Base-by-base conservation (phyloP, 2,329 filamentous ascomycete genomes). In the Ophiosphaerella korrae region DNA sequence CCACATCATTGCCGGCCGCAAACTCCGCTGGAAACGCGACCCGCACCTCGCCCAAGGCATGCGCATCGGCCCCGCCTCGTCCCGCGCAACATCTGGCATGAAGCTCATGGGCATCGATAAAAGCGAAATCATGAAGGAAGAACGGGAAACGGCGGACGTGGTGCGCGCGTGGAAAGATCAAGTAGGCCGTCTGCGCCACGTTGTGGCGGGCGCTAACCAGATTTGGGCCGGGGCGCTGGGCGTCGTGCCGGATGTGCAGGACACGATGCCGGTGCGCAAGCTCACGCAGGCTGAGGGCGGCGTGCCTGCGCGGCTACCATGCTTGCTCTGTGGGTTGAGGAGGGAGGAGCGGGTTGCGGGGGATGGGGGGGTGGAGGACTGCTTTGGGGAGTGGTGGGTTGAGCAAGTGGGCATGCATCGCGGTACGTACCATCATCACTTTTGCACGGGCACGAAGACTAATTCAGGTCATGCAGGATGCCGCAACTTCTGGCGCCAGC, bases 371-470 rank as follows among this genome's bases (percentile, higher is more conserved):
- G 85, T 95, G 7, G 87, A 93, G 64, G 93, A 97, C 72, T 92
- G 89, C 71, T 97, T 97, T 78, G 92, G 91, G 11, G 93, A 97
- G 77, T 97, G 92, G 90, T 97, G 93, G 93, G 80, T 88, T 36
- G 92, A 97, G 39, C 88, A 77, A 35, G 68, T 74, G 48, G 77
- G 73, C 46, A 79, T 80, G 77, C 78, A 93, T 71, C 92, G 91
- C 88, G 90, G 70, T 72, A 58, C 42, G 63, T 52, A 21, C 18
- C 18, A 21, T 21, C 3, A 21, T 21, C 18, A 4, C 18, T 21
- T 21, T 4, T 21, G 18, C 18, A 21, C 12, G 8, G 21, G 5
- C 16, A 18, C 23, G 36, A 33, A 88, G 12, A 33, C 13, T 35
- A 32, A 40, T 57, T 59, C 40, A 58, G 42, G 21, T 13, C 14